Evolutionary conservation across 2,329 filamentous ascomycete genomes (phyloP), one percentile per base, ranked within the genome.

Genomic region (Aspergillus sp.): DNA sequence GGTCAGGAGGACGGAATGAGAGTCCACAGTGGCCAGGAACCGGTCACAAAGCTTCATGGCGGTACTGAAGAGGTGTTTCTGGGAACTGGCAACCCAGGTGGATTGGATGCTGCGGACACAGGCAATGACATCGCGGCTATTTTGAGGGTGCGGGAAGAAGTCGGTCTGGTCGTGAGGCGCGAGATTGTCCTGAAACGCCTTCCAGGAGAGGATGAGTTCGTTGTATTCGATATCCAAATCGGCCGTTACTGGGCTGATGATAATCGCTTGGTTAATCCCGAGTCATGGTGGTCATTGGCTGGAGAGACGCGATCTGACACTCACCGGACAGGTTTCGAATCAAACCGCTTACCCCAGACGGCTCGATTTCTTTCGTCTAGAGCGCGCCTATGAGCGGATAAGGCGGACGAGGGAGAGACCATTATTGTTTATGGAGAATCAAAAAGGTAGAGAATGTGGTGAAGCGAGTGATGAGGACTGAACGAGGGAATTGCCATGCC

Each of bases 181-280:
- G 17, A 69, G 53, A 41, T 58, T 51, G 19, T 62, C 58, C 39
- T 62, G 60, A 42, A 69, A 67, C 9, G 55, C 48, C 48, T 64
- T 66, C 66, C 67, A 69, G 4, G 65, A 61, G 45, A 62, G 61
- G 25, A 57, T 57, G 17, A 70, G 56, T 54, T 69, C 66, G 50
- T 65, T 67, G 43, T 62, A 63, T 59, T 70, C 67, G 47, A 68
- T 55, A 49, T 70, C 67, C 41, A 70, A 65, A 47, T 57, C 59
- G 4, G 59, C 60, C 51, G 65, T 61, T 13, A 57, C 53, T n/a
- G 61, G 37, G 19, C 37, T 39, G 33, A 15, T 37, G 17, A 37
- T 6, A 37, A 37, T 15, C 7, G n/a, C 6, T 37, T 37, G 6
- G 7, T 15, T 37, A 30, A 30, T 12, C 25, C 25, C 25, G 25